Evolutionary conservation across 2,329 filamentous ascomycete species (phyloP), one percentile per base, ranked within the genome.

Genomic region (Apiospora arundinis): DNA sequence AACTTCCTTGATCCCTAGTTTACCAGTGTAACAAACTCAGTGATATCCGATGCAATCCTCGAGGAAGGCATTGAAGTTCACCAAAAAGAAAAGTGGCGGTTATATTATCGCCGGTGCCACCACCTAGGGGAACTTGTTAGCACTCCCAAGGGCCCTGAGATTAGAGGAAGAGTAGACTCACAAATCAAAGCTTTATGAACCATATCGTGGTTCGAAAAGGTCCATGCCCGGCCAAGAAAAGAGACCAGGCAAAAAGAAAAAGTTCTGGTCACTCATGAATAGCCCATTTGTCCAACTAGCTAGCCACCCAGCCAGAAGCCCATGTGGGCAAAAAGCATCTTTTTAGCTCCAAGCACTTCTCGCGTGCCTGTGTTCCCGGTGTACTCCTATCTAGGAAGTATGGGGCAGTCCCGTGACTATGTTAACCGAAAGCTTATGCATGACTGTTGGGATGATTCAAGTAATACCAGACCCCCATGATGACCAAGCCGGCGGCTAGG

Each of bases 391-490:
- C 18, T 40, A 40, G 18, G 8, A n/a, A n/a, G 21, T 40, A 40
- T 32, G 32, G 56, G 12, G 9, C 16, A 4, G 14, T 40, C 8
- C 32, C 14, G 32, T 12, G 16, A 16, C 25, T 56, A 21, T 56
- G 12, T 16, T 32, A 5, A 6, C n/a, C 56, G 18, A 32, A n/a
- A 9, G 32, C n/a, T 11, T 21, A 21, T 9, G 21, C 7, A 18
- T 32, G 32, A 12, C 21, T 40, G 28, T 45, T 16, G 42, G 11
- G 4, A 4, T 23, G 56, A 14, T 63, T 37, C 21, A 32, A 4
- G 18, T 63, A 63, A 12, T 63, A 63, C 56, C 56, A 63, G 28
- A 40, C 32, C 32, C 56, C 56, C 18, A 63, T 4, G 56, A 63
- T 40, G 56, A 63, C 40, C 18, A 63, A 8, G 12, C 9, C 32